These are phyloP conservation scores for Paecilomyces sp. DNA, from an alignment of 2,329 filamentous ascomycete species.

Conservation along the genomic window DNA sequence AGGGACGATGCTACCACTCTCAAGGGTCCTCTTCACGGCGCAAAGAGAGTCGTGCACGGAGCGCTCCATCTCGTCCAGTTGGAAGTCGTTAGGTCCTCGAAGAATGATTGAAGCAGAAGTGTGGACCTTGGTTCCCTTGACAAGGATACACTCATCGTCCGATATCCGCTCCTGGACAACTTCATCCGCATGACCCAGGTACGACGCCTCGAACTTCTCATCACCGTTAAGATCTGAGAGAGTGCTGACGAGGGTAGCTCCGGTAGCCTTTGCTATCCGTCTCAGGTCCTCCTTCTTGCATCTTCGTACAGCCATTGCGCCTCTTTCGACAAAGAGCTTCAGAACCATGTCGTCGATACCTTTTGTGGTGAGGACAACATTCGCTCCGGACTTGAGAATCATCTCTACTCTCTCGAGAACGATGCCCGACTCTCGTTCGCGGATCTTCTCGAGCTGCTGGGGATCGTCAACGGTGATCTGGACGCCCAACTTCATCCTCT, in stretches of 20 bases:
- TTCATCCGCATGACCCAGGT: conserved; percentile 86
- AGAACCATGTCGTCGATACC: conserved; percentile 94
- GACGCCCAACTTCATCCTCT: conserved; percentile 97
- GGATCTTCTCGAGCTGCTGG: conserved; percentile 94
- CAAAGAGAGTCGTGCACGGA: conserved; percentile 95
- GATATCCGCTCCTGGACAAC: conserved; percentile 98
- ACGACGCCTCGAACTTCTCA: conserved; percentile 88
- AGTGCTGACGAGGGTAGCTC: conserved; percentile 85
- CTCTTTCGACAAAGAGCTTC: conserved; percentile 90
- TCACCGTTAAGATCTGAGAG: conserved; percentile 96
- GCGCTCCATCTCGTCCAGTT: conserved; percentile 97
- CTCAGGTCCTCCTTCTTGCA: conserved; percentile 98
- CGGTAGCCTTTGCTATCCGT: conserved; percentile 91
- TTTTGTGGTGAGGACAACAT: conserved; percentile 94
- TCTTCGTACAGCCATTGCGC: conserved; percentile 88
- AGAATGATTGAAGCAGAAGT: conserved; percentile 94
- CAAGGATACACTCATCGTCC: conserved; percentile 94
- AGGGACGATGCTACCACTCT: conserved; percentile 93
- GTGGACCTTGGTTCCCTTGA: conserved; percentile 92
- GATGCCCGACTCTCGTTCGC: conserved; percentile 85
- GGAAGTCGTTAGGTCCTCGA: conserved; percentile 90
- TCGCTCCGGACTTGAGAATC: conserved; percentile 95
- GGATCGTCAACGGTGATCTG: conserved; percentile 98
- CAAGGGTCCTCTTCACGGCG: conserved; percentile 92
- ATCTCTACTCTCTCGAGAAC: conserved; percentile 90